A percentile compares a stretch with the other conserved stretches of the same genome.
Evolutionary conservation across 2,329 filamentous ascomycete species (phyloP).

Genomic region (Ophiostoma himal-ulmi): DNA sequence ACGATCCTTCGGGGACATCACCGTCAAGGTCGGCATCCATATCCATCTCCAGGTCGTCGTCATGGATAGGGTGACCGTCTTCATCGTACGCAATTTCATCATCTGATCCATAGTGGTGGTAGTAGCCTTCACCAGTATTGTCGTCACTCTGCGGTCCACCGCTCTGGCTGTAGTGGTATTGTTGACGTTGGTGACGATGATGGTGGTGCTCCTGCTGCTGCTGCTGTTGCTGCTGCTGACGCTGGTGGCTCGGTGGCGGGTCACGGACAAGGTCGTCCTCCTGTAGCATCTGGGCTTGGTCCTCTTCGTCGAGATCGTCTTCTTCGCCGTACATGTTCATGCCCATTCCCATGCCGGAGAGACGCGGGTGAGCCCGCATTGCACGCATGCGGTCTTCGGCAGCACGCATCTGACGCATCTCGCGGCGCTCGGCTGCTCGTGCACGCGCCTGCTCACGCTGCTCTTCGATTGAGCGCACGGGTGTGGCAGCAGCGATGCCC

Average conservation of each 20-base stretch:
- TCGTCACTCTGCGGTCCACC: not conserved
- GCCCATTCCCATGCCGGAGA: constrained; percentile 23
- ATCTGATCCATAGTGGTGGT: not conserved
- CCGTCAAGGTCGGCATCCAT: constrained; percentile 68
- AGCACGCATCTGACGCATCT: constrained; percentile 48
- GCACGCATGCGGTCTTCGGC: constrained; percentile 58
- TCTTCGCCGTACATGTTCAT: constrained; percentile 47
- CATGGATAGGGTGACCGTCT: constrained; percentile 24
- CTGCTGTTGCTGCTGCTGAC: constrained; percentile 14
- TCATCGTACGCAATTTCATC: constrained; percentile 5
- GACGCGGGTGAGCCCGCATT: constrained; percentile 47
- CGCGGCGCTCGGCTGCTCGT: constrained; percentile 36
- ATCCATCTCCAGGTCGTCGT: constrained; percentile 40
- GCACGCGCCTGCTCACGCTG: constrained; percentile 37
- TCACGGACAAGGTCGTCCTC: constrained; percentile 52
- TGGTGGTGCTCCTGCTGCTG: not conserved
- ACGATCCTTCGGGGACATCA: constrained; percentile 61
- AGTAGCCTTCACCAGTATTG: not conserved
- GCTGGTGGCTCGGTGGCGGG: not conserved
- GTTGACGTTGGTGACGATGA: constrained; percentile 8
- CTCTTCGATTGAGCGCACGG: constrained; percentile 31
- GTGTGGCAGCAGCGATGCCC: not conserved
- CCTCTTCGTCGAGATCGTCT: constrained; percentile 50
- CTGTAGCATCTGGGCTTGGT: constrained; percentile 54
- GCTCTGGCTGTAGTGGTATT: constrained; percentile 8